Percentiles rank a stretch among this genome's conserved stretches.
These are phyloP conservation scores for Penicillium coprophilum DNA, from an alignment of 495 filamentous ascomycete genomes.

Conservation along the genomic window DNA sequence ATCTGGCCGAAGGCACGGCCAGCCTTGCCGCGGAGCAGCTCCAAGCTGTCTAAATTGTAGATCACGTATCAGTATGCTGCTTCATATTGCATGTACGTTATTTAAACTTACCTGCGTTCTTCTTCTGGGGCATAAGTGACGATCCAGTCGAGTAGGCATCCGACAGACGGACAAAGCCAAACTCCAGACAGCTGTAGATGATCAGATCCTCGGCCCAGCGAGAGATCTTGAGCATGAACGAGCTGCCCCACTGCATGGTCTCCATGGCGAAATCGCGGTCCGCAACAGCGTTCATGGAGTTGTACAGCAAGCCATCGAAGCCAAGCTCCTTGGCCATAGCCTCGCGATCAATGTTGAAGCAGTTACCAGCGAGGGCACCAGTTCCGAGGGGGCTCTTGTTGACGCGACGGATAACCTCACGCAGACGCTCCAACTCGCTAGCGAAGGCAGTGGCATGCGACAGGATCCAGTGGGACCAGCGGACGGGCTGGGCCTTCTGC, in stretches of 20 bases:
- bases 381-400: conserved; percentile 79
- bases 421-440: conserved; percentile 74
- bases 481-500: conserved; percentile 86
- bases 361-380: conserved; percentile 89
- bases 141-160: conserved; percentile 85
- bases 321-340: conserved; percentile 86
- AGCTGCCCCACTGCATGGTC: conserved; percentile 84
- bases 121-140: conserved; percentile 91
- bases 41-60: conserved; percentile 67
- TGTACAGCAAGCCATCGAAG: conserved; percentile 78
- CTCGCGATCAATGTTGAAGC: conserved; percentile 86
- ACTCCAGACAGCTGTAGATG: conserved; percentile 80
- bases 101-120: conserved; percentile 43
- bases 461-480: conserved; percentile 86
- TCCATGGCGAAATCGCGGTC: conserved; percentile 92
- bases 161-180: conserved; percentile 77
- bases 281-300: conserved; percentile 78
- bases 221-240: conserved; percentile 83
- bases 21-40: conserved; percentile 84
- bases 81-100: neutral
- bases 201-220: conserved; percentile 90
- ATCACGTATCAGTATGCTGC: neutral
- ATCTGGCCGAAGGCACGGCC: conserved; percentile 86
- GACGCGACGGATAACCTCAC: conserved; percentile 70
- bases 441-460: conserved; percentile 75